Evolutionary conservation across 2,329 filamentous ascomycete species (phyloP).

Genomic region (Fusarium subtropicale): DNA sequence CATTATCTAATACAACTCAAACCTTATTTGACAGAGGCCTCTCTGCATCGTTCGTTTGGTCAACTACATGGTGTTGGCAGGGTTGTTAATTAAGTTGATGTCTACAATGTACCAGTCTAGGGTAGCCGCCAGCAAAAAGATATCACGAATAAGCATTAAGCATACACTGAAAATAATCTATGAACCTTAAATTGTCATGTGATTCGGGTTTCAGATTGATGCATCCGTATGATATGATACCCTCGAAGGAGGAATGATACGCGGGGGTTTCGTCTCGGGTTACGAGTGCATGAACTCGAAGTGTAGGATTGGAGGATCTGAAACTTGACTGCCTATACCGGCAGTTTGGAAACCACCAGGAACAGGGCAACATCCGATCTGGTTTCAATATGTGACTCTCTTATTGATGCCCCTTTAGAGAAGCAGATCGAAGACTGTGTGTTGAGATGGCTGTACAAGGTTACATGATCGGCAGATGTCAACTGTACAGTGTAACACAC

Average conservation of each 20-base stretch:
- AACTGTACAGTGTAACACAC: background rate
- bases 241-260: slow-evolving; percentile 15
- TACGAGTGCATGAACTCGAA: slow-evolving; percentile 15
- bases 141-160: background rate
- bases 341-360: background rate
- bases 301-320: background rate
- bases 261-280: slow-evolving; percentile 12
- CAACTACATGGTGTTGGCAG: background rate
- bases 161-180: background rate
- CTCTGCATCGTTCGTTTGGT: background rate
- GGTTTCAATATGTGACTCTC: background rate
- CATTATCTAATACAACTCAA: background rate
- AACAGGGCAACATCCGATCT: background rate
- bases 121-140: background rate
- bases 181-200: background rate
- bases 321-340: background rate
- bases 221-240: background rate
- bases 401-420: background rate
- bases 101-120: background rate
- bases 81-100: background rate
- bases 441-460: slow-evolving; percentile 27
- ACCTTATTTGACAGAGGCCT: background rate
- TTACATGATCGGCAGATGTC: slow-evolving; percentile 2
- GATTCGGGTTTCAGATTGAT: slow-evolving; percentile 20
- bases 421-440: slow-evolving; percentile 1